Evolutionary conservation across 768 basidiomycete species (phyloP).

Genomic region (Naematelia encephala): DNA sequence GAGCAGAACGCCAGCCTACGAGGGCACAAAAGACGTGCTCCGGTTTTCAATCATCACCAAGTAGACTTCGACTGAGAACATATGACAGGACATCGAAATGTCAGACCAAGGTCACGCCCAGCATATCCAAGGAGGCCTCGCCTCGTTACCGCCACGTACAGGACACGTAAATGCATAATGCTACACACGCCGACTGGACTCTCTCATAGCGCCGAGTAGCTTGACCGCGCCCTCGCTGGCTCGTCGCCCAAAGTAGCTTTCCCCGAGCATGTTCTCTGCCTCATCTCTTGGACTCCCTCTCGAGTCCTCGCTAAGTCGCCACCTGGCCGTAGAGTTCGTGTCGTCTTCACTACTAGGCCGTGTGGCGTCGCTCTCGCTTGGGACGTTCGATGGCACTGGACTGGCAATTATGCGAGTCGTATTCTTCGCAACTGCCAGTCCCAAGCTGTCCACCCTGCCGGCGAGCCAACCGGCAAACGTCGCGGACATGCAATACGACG

Average conservation of each 20-base stretch:
- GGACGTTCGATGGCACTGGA: too few relatives aligned
- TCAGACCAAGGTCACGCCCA: too few relatives aligned
- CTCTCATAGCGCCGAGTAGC: conserved; percentile 2
- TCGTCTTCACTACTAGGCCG: conserved; percentile 18
- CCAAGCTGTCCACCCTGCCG: conserved; percentile 24
- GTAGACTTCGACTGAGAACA: too few relatives aligned
- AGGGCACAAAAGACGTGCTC: too few relatives aligned
- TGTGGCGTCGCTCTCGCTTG: conserved; percentile 6
- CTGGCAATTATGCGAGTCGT: neutral
- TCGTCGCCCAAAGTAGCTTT: conserved; percentile 14
- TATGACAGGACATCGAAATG: too few relatives aligned
- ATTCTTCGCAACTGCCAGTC: conserved; percentile 18
- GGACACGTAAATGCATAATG: too few relatives aligned
- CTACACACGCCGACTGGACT: neutral
- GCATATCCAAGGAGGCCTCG: too few relatives aligned
- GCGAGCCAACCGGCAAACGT: conserved; percentile 46
- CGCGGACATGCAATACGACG: conserved; percentile 44
- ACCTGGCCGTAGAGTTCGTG: conserved; percentile 1
- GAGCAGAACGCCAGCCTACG: too few relatives aligned
- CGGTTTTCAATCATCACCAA: too few relatives aligned
- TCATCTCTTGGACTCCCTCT: neutral
- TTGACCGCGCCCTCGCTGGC: conserved; percentile 22
- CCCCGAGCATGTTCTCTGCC: conserved; percentile 3
- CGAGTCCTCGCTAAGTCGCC: conserved; percentile 20
- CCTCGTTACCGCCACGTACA: too few relatives aligned